A percentile compares a stretch with the other conserved stretches of the same genome.
Evolutionary conservation across 257 asterid genomes (phyloP).

Genomic region (Schizonepeta tenuifolia): DNA sequence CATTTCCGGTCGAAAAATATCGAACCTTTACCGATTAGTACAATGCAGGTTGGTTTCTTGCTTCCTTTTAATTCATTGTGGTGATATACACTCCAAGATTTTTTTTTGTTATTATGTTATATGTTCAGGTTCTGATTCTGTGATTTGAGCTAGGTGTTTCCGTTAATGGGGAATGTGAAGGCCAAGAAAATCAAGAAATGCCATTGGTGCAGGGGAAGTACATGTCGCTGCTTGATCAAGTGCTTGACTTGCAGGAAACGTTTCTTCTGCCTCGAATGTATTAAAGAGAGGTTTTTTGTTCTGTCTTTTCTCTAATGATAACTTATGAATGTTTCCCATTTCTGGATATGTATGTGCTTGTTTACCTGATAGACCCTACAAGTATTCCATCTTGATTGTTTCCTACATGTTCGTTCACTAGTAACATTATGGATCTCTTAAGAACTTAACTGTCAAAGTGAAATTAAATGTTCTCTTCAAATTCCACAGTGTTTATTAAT

Average conservation of each 20-base stretch:
- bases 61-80: conserved; percentile 9
- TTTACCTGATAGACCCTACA: background rate
- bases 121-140: conserved; percentile 5
- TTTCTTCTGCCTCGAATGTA: conserved; percentile 75
- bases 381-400: background rate
- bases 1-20: conserved; percentile 82
- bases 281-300: conserved; percentile 69
- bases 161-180: conserved; percentile 61
- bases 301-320: conserved; percentile 12
- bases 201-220: conserved; percentile 86
- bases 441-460: conserved; percentile 23
- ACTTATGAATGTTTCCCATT: background rate
- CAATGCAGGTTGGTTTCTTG: conserved; percentile 73
- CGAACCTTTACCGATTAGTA: conserved; percentile 74
- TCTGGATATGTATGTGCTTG: background rate
- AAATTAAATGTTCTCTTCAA: background rate
- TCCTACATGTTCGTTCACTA: background rate
- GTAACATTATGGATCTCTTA: background rate
- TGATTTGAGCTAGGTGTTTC: conserved; percentile 60
- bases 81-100: background rate
- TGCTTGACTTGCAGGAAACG: conserved; percentile 81
- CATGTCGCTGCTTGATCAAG: conserved; percentile 55
- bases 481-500: background rate
- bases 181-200: conserved; percentile 67
- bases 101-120: background rate